Conservation (phyloP, 1,284 basidiomycete genomes). For the Sphagnurus paluster region DNA sequence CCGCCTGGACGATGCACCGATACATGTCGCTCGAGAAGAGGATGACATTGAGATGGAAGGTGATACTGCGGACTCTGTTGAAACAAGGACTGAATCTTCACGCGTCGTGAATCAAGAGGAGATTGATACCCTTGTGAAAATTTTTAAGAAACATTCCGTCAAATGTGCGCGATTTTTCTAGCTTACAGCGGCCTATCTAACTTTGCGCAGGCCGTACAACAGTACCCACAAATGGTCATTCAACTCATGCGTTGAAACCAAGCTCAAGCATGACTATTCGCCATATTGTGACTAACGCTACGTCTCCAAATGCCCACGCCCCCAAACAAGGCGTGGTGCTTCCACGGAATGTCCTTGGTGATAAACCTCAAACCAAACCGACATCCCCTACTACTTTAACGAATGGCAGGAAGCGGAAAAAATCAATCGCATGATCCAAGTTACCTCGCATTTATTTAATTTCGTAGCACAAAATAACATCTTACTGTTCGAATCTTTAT, state of each 20-base stretch:
- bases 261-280: not conserved
- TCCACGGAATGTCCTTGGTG: conserved; percentile 10
- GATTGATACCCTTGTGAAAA: conserved; percentile 45
- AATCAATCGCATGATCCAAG: conserved; percentile 27
- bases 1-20: conserved; percentile 28
- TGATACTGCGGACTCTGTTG: conserved; percentile 22
- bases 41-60: conserved; percentile 49
- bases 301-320: not conserved
- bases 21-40: conserved; percentile 33
- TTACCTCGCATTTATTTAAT: not conserved
- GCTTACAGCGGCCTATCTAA: no score
- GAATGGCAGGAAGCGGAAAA: conserved; percentile 45
- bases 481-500: not conserved
- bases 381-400: conserved; percentile 24
- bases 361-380: conserved; percentile 14
- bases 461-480: not conserved
- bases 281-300: not conserved
- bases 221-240: conserved; percentile 1
- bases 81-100: not conserved
- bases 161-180: no score
- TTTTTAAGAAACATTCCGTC: conserved; percentile 51
- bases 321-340: conserved; percentile 13
- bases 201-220: conserved; percentile 1
- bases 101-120: conserved; percentile 46
- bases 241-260: not conserved